phyloP scores from a whole-genome alignment of 768 basidiomycete species.

The Boletus vinaceobasis region DNA sequence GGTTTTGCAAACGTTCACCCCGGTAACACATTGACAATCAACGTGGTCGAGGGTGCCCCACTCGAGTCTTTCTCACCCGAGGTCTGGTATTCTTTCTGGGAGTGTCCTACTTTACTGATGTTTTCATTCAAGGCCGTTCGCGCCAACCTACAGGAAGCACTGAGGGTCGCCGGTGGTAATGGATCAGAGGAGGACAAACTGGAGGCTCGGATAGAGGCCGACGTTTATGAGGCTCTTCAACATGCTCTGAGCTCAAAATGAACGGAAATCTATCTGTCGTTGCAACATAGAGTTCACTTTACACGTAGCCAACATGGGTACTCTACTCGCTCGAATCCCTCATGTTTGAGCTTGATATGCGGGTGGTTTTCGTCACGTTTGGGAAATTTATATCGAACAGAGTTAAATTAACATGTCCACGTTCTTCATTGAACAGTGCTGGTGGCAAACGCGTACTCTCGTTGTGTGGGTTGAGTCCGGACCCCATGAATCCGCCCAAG shows the following conservation, averaged over 20 bases:
- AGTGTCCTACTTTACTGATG: conserved; percentile 2
- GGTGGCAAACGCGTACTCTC: neutral
- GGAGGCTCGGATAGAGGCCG: conserved; percentile 91
- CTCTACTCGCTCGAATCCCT: neutral
- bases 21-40: conserved; percentile 94
- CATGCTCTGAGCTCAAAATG: conserved; percentile 64
- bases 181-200: conserved; percentile 92
- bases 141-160: conserved; percentile 83
- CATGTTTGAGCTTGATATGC: neutral
- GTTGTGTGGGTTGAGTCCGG: neutral
- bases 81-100: conserved; percentile 44
- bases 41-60: conserved; percentile 94
- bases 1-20: conserved; percentile 98
- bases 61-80: conserved; percentile 88
- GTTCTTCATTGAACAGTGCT: neutral
- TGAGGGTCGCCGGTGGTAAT: conserved; percentile 73
- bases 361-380: neutral
- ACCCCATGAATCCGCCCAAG: conserved; percentile 18
- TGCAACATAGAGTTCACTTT: conserved; percentile 13
- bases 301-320: neutral
- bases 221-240: conserved; percentile 95
- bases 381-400: neutral
- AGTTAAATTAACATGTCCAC: neutral
- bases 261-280: conserved; percentile 7
- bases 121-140: conserved; percentile 72